A percentile compares a stretch with the other conserved stretches of the same genome.
These are phyloP conservation scores for Rhipidocladum racemiflorum DNA, from an alignment of 176 grass and related monocot genomes.

Conservation along the genomic window DNA sequence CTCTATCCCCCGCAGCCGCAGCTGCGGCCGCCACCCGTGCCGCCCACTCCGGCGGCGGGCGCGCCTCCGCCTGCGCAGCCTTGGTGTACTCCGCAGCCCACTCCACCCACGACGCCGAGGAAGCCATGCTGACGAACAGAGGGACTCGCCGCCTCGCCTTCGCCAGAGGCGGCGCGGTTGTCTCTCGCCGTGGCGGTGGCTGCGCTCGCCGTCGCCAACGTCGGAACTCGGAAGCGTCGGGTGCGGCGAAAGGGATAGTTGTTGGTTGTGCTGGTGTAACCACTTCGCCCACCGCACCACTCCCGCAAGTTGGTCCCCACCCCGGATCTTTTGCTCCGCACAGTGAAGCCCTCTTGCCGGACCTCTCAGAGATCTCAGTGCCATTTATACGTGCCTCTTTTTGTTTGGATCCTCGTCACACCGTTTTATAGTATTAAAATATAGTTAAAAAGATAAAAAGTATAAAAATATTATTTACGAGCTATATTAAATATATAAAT, in stretches of 20 bases:
- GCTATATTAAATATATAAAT: too few relatives aligned
- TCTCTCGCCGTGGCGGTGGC: background rate
- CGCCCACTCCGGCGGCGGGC: slow-evolving; percentile 55
- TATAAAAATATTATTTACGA: too few relatives aligned
- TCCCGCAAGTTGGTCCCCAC: background rate
- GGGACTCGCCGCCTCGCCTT: background rate
- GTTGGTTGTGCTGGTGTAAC: slow-evolving; percentile 17
- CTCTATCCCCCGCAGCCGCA: background rate
- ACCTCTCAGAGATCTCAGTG: too few relatives aligned
- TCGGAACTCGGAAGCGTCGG: background rate
- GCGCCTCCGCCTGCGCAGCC: slow-evolving; percentile 51
- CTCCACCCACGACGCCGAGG: slow-evolving; percentile 28
- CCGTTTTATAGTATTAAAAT: too few relatives aligned
- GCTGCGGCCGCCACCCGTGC: slow-evolving; percentile 35
- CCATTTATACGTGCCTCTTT: too few relatives aligned
- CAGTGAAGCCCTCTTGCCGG: background rate
- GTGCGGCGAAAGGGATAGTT: background rate
- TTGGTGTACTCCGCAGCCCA: slow-evolving; percentile 69
- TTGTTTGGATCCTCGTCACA: too few relatives aligned
- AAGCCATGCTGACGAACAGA: slow-evolving; percentile 10
- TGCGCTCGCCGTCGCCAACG: background rate
- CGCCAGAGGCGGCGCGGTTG: background rate
- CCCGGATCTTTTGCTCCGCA: slow-evolving; percentile 6
- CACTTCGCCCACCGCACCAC: slow-evolving; percentile 26
- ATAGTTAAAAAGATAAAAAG: too few relatives aligned